Conservation (phyloP, 1,284 basidiomycete species). For the Tremellales sp. region DNA sequence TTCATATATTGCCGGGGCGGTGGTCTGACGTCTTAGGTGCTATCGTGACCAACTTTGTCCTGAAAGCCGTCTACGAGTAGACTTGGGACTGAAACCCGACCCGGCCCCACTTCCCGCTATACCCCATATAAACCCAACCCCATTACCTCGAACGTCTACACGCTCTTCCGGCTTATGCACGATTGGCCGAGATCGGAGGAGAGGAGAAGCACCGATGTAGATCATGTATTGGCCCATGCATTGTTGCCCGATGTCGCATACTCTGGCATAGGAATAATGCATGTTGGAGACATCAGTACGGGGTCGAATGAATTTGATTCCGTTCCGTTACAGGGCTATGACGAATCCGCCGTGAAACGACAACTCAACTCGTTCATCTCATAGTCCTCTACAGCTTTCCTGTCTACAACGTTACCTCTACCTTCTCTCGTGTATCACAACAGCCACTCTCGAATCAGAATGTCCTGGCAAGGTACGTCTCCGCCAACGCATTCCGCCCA, state of each 20-base stretch:
- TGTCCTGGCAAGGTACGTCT: slow-evolving; percentile 34
- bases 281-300: no score
- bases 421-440: neutral
- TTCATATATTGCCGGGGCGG: neutral
- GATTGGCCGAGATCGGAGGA: no score
- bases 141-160: no score
- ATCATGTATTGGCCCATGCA: neutral
- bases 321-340: no score
- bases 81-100: neutral
- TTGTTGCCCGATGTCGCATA: neutral
- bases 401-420: neutral
- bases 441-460: no score
- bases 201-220: no score
- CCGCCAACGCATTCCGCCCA: neutral
- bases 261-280: no score
- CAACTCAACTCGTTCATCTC: neutral
- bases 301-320: neutral
- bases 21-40: slow-evolving; percentile 57
- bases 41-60: slow-evolving; percentile 81
- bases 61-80: slow-evolving; percentile 51
- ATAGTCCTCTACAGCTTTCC: neutral
- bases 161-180: no score
- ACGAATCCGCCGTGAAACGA: neutral
- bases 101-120: no score
- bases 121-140: no score